phyloP scores from a whole-genome alignment of 2,329 filamentous ascomycete genomes.

The Chaetomiaceae sp. region DNA sequence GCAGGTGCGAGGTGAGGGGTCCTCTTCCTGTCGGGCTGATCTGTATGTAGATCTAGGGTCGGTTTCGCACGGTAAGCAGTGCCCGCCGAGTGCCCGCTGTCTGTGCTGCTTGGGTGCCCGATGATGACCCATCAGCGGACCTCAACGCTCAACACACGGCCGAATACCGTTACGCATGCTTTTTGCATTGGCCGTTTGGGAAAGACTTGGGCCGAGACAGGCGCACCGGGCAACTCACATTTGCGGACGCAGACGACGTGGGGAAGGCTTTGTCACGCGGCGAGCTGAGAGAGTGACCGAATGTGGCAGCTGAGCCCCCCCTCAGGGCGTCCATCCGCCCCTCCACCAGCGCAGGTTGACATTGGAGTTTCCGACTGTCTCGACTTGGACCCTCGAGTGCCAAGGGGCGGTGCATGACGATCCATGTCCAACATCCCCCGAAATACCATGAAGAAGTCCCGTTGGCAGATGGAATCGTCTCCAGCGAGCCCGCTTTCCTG shows the following conservation, averaged over 20 bases:
- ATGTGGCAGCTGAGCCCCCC: constrained; percentile 25
- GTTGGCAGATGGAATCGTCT: too few relatives aligned
- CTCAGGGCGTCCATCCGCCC: not conserved
- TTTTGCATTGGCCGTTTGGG: constrained; percentile 9
- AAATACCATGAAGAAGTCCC: too few relatives aligned
- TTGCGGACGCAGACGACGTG: not conserved
- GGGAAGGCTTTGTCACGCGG: constrained; percentile 23
- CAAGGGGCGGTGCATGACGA: too few relatives aligned
- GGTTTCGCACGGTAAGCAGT: constrained; percentile 9
- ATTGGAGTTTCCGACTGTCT: too few relatives aligned
- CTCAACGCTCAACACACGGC: constrained; percentile 11
- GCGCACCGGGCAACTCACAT: not conserved
- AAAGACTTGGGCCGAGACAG: constrained; percentile 10
- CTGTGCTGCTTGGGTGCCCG: too few relatives aligned
- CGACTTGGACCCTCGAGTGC: too few relatives aligned
- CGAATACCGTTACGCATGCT: too few relatives aligned
- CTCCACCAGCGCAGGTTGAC: too few relatives aligned
- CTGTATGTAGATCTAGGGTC: too few relatives aligned
- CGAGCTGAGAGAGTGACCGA: constrained; percentile 11
- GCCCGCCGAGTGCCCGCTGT: constrained; percentile 13
- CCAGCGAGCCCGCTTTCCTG: too few relatives aligned
- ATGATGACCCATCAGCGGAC: constrained; percentile 23
- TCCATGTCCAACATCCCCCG: too few relatives aligned
- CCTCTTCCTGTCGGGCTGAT: not conserved
- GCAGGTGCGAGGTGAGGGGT: constrained; percentile 21